phyloP scores from a whole-genome alignment of 148 eudicot species.

The Spergularia bocconei region DNA sequence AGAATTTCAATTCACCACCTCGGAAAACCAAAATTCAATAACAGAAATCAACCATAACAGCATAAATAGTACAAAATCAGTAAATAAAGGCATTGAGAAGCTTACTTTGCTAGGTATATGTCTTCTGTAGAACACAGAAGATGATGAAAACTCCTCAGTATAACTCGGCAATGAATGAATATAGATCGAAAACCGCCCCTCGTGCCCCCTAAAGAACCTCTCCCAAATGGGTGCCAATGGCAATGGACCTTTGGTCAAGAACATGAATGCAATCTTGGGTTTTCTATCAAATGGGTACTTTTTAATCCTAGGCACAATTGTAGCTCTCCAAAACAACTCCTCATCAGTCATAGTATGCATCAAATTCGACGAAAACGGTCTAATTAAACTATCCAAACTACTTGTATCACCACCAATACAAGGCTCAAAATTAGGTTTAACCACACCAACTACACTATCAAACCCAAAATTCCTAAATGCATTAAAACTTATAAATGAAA shows the following conservation, averaged over 20 bases:
- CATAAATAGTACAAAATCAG: neutral
- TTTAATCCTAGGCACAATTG: conserved; percentile 56
- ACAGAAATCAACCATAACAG: neutral
- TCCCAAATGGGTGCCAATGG: conserved; percentile 94
- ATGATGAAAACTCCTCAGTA: conserved; percentile 43
- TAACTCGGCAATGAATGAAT: conserved; percentile 73
- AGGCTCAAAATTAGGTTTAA: conserved; percentile 39
- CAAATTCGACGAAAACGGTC: conserved; percentile 68
- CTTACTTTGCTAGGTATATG: conserved; percentile 88
- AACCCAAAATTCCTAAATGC: conserved; percentile 52
- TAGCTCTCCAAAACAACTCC: conserved; percentile 80
- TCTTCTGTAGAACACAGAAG: conserved; percentile 77
- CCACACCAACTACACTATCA: conserved; percentile 34
- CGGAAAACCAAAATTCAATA: neutral
- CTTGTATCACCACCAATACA: conserved; percentile 39
- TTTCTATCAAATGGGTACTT: conserved; percentile 57
- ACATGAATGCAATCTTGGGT: conserved; percentile 95
- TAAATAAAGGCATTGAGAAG: conserved; percentile 4
- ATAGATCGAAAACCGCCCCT: conserved; percentile 65
- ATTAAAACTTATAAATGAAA: conserved; percentile 57
- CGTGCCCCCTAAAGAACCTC: conserved; percentile 77
- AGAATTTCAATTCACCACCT: neutral
- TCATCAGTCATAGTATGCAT: conserved; percentile 73
- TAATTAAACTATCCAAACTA: conserved; percentile 53
- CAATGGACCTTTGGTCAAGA: conserved; percentile 92